phyloP scores from a whole-genome alignment of 1,139 yeast genomes.

The Nakaseomyces sp. region DNA sequence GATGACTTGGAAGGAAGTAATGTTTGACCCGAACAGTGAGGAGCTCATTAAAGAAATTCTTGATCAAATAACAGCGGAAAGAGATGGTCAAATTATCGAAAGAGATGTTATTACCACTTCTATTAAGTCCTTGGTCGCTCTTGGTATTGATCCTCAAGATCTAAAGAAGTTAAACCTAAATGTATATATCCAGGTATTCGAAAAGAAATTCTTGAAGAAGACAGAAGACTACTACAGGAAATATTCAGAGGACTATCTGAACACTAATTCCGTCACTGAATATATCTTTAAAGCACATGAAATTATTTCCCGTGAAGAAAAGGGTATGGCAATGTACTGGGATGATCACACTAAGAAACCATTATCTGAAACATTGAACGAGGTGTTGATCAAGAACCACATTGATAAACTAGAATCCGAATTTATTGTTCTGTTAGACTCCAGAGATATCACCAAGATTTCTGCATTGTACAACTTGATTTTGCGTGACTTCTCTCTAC shows the following conservation, averaged over 20 bases:
- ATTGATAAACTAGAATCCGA: slow-evolving; percentile 70
- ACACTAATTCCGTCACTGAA: slow-evolving; percentile 75
- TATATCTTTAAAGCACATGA: slow-evolving; percentile 82
- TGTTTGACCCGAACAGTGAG: slow-evolving; percentile 61
- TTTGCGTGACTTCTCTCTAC: slow-evolving; percentile 45
- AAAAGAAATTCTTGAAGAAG: slow-evolving; percentile 60
- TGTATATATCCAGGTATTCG: slow-evolving; percentile 75
- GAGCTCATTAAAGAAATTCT: slow-evolving; percentile 62
- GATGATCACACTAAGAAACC: slow-evolving; percentile 81
- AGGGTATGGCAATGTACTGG: slow-evolving; percentile 66
- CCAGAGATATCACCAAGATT: slow-evolving; percentile 68
- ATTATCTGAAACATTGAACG: slow-evolving; percentile 65
- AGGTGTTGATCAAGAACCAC: slow-evolving; percentile 70
- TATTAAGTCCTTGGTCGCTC: slow-evolving; percentile 70
- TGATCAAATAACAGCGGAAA: slow-evolving; percentile 64
- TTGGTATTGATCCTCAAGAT: slow-evolving; percentile 74
- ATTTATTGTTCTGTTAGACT: slow-evolving; percentile 63
- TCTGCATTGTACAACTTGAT: slow-evolving; percentile 70
- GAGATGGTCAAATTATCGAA: slow-evolving; percentile 71
- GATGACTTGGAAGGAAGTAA: slow-evolving; percentile 76
- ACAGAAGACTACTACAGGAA: slow-evolving; percentile 65
- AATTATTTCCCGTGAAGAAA: slow-evolving; percentile 73
- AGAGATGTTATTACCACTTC: slow-evolving; percentile 62
- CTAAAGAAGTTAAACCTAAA: slow-evolving; percentile 75
- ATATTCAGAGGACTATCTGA: slow-evolving; percentile 61